Evolutionary conservation across 169 alveolate genomes (phyloP), one percentile per base, ranked within the genome.

Genomic region (Plasmodium relictum): DNA sequence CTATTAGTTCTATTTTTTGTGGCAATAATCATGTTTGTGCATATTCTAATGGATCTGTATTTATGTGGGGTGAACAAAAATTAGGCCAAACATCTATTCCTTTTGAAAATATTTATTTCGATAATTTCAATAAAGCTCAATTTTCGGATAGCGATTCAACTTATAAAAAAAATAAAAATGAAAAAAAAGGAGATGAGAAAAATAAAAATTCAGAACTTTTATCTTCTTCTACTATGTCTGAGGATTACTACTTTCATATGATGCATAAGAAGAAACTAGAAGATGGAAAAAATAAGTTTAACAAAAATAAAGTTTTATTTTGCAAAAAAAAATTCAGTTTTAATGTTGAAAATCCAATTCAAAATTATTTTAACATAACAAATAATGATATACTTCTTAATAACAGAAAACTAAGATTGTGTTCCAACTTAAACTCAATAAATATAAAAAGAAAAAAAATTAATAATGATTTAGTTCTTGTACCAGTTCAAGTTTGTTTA

Each of bases 21-120:
- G 89, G 89, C n/a, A 66, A 41, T 42, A 76, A 76, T 63, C 89
- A 76, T 76, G 89, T 76, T 56, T 76, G 89, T 41, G 89, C 89
- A 42, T 76, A 62, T 76, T 76, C 89, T 45, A 76, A 76, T 76
- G 89, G 89, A 42, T 76, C 89, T 42, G 63, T 76, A 76, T 76
- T 76, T 76, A 76, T 76, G 89, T 76, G 89, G 89, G 89, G 89
- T 24, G 89, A 76, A 66, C 89, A 76, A 41, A 76, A 76, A 42
- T 58, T 76, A 76, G 89, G 89, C 26, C 89, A 76, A 76, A 76
- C 73, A 65, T 76, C 89, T n/a, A 63, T 44, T 63, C 89, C 89
- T 45, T 76, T 76, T 56, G 78, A 76, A 58, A 76, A 76, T 70
- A 76, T 76, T 16, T 76, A 76, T 58, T 76, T 76, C 65, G 89